Conservation (phyloP, 2,329 filamentous ascomycete species). For the Thermoascus crustaceus region DNA sequence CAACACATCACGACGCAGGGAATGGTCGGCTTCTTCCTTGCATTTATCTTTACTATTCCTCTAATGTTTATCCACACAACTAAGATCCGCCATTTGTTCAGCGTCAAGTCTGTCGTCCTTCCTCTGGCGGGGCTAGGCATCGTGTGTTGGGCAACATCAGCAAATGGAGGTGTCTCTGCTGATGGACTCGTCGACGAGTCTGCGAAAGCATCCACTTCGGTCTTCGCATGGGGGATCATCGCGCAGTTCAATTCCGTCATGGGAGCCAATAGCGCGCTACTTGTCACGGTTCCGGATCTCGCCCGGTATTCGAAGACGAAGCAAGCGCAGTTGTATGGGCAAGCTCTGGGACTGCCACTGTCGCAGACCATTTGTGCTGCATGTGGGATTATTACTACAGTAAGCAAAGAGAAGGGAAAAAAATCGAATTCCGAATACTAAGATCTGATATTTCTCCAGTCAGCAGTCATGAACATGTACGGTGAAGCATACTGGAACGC, state of each 20-base stretch:
- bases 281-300: conserved; percentile 32
- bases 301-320: conserved; percentile 27
- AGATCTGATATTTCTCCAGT: conserved; percentile 15
- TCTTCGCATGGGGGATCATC: conserved; percentile 33
- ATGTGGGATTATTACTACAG: conserved; percentile 17
- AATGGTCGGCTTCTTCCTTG: conserved; percentile 18
- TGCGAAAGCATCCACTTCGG: conserved; percentile 10
- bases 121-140: conserved; percentile 30
- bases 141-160: conserved; percentile 26
- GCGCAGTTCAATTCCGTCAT: conserved; percentile 33
- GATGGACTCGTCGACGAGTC: conserved; percentile 9
- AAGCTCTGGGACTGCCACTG: conserved; percentile 12
- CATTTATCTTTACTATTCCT: conserved; percentile 17
- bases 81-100: conserved; percentile 30
- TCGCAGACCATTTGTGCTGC: conserved; percentile 15
- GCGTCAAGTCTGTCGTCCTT: conserved; percentile 28
- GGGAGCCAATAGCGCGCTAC: conserved; percentile 26
- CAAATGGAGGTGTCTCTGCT: conserved; percentile 17
- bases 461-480: conserved; percentile 27
- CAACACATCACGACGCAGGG: conserved; percentile 18
- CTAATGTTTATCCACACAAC: conserved; percentile 29
- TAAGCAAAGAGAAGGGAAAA: conserved; percentile 1
- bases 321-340: conserved; percentile 26
- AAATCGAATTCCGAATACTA: conserved; percentile 7
- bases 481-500: conserved; percentile 32